Percentiles rank a stretch among this genome's conserved stretches.
These are phyloP conservation scores for Eucalyptus pumila DNA, from an alignment of 345 rosid species.

Conservation along the genomic window DNA sequence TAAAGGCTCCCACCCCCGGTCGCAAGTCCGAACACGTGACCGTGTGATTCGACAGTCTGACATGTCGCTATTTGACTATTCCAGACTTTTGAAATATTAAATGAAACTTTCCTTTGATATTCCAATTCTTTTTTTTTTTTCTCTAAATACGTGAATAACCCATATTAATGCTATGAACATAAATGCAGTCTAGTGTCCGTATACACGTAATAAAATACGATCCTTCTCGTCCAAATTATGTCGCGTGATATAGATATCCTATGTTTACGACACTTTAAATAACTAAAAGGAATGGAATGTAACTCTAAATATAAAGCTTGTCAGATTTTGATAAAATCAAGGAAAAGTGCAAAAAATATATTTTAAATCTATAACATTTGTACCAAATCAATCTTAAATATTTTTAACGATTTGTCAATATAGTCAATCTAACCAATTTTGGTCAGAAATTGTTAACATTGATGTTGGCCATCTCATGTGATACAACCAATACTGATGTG, in stretches of 20 bases:
- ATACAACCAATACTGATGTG: rapidly evolving
- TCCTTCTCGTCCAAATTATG: not conserved
- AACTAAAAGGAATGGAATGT: not conserved
- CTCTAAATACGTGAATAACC: not conserved
- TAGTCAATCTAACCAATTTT: too few species aligned
- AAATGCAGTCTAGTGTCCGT: not conserved
- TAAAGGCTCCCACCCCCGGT: not conserved
- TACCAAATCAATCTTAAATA: too few species aligned
- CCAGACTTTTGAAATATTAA: not conserved
- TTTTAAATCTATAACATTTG: too few species aligned
- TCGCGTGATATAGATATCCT: not conserved
- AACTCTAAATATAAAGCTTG: not conserved
- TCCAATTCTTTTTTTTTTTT: not conserved
- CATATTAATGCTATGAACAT: not conserved
- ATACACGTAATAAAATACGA: not conserved
- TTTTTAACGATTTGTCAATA: too few species aligned
- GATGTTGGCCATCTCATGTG: rapidly evolving
- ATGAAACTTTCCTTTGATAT: not conserved
- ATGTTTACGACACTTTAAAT: not conserved
- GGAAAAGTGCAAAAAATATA: too few species aligned
- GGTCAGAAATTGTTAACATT: rapidly evolving
- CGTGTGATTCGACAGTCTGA: not conserved
- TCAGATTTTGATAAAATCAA: rapidly evolving
- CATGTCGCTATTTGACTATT: not conserved
- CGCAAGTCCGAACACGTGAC: not conserved